phyloP scores from a whole-genome alignment of 768 basidiomycete species.

The Trametes coccinea region DNA sequence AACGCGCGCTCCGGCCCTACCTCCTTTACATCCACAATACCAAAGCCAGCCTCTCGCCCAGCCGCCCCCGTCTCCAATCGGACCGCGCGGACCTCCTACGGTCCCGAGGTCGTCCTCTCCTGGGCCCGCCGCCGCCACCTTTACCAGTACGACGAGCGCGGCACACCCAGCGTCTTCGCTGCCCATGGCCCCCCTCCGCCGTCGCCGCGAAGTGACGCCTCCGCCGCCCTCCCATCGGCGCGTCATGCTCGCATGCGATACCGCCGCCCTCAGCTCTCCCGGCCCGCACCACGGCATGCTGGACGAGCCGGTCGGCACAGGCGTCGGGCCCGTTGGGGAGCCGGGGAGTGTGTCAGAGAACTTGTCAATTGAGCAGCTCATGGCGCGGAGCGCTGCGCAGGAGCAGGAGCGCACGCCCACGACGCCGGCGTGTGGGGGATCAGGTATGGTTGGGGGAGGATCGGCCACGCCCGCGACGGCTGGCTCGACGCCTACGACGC shows the following conservation, averaged over 20 bases:
- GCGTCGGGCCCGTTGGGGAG: not conserved
- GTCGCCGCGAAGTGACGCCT: slow-evolving; percentile 8
- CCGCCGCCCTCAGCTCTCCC: not conserved
- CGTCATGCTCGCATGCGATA: slow-evolving; percentile 5
- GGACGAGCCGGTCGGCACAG: not conserved
- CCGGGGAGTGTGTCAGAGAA: not conserved
- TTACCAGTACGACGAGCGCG: no score
- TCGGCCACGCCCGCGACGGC: no score
- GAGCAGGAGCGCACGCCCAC: no score
- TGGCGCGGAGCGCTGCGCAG: not conserved
- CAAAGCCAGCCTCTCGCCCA: not conserved
- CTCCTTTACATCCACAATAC: not conserved
- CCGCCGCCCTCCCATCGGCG: slow-evolving; percentile 5
- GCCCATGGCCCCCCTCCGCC: not conserved
- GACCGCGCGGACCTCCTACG: not conserved
- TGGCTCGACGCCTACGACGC: no score
- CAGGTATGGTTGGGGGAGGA: not conserved
- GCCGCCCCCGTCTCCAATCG: not conserved
- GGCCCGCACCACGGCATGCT: not conserved
- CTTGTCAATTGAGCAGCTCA: slow-evolving; percentile 19
- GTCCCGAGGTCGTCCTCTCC: not conserved
- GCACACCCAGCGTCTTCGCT: no score
- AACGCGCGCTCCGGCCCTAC: not conserved
- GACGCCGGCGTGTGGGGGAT: no score
- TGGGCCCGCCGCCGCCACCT: not conserved